Percentiles rank a stretch among this genome's conserved stretches.
phyloP scores from a whole-genome alignment of 2,329 filamentous ascomycete genomes.

The Arthroderma sp. region DNA sequence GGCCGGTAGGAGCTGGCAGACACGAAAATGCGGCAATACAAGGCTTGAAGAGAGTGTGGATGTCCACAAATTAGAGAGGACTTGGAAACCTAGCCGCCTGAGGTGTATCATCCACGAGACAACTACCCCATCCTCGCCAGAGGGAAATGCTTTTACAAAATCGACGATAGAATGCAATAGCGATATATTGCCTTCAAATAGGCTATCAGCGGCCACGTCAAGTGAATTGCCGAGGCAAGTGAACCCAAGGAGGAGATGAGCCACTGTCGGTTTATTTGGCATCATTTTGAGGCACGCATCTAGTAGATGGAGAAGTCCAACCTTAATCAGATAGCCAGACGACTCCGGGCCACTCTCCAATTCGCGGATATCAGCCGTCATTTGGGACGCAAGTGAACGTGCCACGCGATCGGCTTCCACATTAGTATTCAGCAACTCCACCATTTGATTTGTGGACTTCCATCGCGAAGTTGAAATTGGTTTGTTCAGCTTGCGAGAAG shows the following conservation, averaged over 20 bases:
- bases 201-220: conserved; percentile 51
- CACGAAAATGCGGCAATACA: conserved; percentile 65
- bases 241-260: conserved; percentile 83
- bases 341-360: conserved; percentile 56
- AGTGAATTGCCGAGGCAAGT: conserved; percentile 59
- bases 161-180: conserved; percentile 72
- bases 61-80: conserved; percentile 71
- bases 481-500: conserved; percentile 66
- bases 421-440: conserved; percentile 74
- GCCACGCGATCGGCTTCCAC: conserved; percentile 70
- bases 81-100: conserved; percentile 55
- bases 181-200: conserved; percentile 56
- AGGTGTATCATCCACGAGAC: conserved; percentile 56
- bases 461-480: conserved; percentile 51
- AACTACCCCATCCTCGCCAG: conserved; percentile 47
- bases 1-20: conserved; percentile 65
- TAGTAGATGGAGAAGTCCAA: conserved; percentile 74
- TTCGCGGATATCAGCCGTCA: conserved; percentile 55
- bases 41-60: conserved; percentile 65
- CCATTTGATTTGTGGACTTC: conserved; percentile 64
- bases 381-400: conserved; percentile 55
- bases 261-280: conserved; percentile 68
- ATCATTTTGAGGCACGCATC: conserved; percentile 64
- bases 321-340: conserved; percentile 66
- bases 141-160: conserved; percentile 57